Conservation (phyloP, 176 grass and related monocot genomes). For the Bonia amplexicaulis region DNA sequence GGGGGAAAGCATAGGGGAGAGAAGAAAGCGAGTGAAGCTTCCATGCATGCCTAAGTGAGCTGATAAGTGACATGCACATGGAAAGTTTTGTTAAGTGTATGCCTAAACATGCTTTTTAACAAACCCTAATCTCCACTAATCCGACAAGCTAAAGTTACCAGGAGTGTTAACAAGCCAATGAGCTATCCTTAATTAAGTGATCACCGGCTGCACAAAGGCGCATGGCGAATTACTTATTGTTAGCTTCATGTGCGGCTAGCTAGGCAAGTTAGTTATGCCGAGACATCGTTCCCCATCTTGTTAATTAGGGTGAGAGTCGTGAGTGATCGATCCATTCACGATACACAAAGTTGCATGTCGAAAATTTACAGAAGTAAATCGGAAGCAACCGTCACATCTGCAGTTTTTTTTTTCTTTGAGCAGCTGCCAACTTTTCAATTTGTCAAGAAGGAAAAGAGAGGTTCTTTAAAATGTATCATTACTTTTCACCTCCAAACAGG, state of each 20-base stretch:
- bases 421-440: background rate
- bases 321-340: background rate
- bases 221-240: conserved; percentile 30
- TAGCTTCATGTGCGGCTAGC: background rate
- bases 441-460: background rate
- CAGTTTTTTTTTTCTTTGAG: background rate
- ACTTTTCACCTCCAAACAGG: background rate
- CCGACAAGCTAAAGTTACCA: background rate
- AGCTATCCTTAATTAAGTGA: conserved; percentile 20
- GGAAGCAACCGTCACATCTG: conserved; percentile 22
- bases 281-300: background rate
- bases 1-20: background rate
- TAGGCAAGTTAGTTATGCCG: background rate
- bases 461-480: background rate
- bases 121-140: conserved; percentile 7
- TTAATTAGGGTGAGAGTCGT: background rate
- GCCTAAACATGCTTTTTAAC: conserved; percentile 36
- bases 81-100: background rate
- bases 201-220: conserved; percentile 23
- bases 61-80: conserved; percentile 28
- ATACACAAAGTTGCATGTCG: background rate
- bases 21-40: conserved; percentile 29
- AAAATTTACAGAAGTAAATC: conserved; percentile 23
- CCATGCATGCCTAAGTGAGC: background rate
- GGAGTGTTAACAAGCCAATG: conserved; percentile 20